Evolutionary conservation across 163 green algal species (phyloP).

Genomic region (Chlamydomonas reinhardtii): DNA sequence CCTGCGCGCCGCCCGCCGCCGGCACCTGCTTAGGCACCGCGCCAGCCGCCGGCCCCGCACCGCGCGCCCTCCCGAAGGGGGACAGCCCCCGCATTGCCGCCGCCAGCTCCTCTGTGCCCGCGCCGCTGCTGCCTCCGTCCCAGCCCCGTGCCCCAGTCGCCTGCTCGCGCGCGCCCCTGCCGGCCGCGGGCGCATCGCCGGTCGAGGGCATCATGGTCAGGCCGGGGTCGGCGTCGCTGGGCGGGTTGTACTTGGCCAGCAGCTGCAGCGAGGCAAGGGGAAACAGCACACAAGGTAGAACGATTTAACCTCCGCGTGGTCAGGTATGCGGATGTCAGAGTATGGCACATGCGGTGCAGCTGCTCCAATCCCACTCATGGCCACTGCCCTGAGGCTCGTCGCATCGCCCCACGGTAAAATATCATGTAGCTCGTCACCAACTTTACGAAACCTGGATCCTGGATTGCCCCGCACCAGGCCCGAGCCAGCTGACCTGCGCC

Average conservation of each 20-base stretch:
- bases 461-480: not conserved
- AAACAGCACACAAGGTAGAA: no score
- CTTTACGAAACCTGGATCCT: no score
- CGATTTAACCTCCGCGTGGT: no score
- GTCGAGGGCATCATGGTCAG: not conserved
- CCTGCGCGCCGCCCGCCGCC: no score
- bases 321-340: no score
- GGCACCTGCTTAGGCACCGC: no score
- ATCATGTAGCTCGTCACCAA: no score
- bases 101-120: not conserved
- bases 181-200: not conserved
- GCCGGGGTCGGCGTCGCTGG: not conserved
- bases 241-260: slow-evolving; percentile 36
- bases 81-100: not conserved
- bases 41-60: no score
- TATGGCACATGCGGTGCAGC: no score
- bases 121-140: not conserved
- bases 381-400: no score
- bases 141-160: not conserved
- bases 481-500: not conserved
- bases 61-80: slow-evolving; percentile 1
- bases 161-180: not conserved
- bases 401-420: no score
- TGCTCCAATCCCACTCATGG: no score
- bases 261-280: not conserved